Evolutionary conservation across 192 early-diverging fungal species (phyloP).

Genomic region (Podila minutissima): DNA sequence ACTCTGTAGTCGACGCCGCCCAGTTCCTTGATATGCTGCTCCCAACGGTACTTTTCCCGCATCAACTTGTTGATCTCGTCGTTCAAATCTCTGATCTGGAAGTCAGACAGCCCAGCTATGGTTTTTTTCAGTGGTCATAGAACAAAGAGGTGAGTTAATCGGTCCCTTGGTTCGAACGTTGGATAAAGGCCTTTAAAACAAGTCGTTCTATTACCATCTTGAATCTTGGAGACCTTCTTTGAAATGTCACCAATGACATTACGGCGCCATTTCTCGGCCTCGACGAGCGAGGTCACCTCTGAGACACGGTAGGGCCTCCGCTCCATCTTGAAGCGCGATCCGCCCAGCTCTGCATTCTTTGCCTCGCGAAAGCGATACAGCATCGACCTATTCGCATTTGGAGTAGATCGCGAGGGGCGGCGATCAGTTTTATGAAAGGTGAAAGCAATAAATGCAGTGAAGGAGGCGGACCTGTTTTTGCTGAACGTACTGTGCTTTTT

Average conservation of each 20-base stretch:
- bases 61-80: conserved; percentile 96
- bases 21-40: conserved; percentile 87
- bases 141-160: neutral
- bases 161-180: neutral
- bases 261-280: conserved; percentile 92
- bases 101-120: conserved; percentile 83
- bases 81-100: conserved; percentile 93
- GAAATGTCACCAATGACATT: conserved; percentile 92
- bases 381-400: conserved; percentile 70
- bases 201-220: conserved; percentile 69
- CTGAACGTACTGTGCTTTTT: conserved; percentile 85
- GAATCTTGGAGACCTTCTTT: conserved; percentile 87
- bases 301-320: conserved; percentile 82
- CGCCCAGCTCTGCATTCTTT: conserved; percentile 83
- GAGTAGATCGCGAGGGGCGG: neutral
- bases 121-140: neutral
- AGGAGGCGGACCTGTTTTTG: neutral
- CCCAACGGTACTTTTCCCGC: conserved; percentile 93
- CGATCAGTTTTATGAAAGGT: neutral
- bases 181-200: too few relatives aligned
- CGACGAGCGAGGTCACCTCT: conserved; percentile 71
- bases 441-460: neutral
- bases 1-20: conserved; percentile 93
- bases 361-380: conserved; percentile 97
- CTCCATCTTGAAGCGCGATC: conserved; percentile 68